Evolutionary conservation across 495 filamentous ascomycete genomes (phyloP).

Genomic region (Hypoxylon intermedium): DNA sequence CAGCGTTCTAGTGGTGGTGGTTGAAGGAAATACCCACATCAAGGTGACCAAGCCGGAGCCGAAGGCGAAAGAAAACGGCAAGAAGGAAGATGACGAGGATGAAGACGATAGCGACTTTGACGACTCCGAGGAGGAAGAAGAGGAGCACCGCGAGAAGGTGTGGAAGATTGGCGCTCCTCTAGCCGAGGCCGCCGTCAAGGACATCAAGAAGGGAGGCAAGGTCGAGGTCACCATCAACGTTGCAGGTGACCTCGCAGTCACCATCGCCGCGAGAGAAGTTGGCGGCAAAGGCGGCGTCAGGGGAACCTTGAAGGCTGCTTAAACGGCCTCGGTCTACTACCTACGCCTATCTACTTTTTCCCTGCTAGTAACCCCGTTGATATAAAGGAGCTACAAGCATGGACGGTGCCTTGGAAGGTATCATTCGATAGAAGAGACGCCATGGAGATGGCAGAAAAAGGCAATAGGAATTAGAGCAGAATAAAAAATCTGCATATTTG

Average conservation of each 20-base stretch:
- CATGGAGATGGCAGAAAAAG: neutral
- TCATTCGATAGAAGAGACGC: slow-evolving; percentile 7
- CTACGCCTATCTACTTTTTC: neutral
- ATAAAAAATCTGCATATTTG: neutral
- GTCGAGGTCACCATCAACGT: slow-evolving; percentile 93
- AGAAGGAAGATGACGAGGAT: slow-evolving; percentile 60
- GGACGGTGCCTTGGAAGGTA: neutral
- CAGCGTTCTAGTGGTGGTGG: slow-evolving; percentile 83
- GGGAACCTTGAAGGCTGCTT: slow-evolving; percentile 61
- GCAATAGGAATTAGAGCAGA: neutral
- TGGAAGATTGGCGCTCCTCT: slow-evolving; percentile 87
- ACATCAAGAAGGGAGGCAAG: slow-evolving; percentile 85
- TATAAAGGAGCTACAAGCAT: too few relatives aligned
- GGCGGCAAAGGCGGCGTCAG: slow-evolving; percentile 85
- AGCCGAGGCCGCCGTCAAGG: slow-evolving; percentile 83
- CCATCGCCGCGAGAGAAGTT: slow-evolving; percentile 81
- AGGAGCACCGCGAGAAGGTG: slow-evolving; percentile 86
- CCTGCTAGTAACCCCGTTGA: neutral
- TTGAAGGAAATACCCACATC: slow-evolving; percentile 86
- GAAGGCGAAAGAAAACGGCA: slow-evolving; percentile 72
- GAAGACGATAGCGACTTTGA: slow-evolving; percentile 71
- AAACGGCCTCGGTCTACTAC: neutral
- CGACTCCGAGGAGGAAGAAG: slow-evolving; percentile 81
- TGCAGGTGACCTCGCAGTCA: slow-evolving; percentile 74
- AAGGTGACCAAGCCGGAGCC: slow-evolving; percentile 86